Base-by-base conservation (phyloP, 306 rosid genomes). In the Astragalus glycyphyllos region DNA sequence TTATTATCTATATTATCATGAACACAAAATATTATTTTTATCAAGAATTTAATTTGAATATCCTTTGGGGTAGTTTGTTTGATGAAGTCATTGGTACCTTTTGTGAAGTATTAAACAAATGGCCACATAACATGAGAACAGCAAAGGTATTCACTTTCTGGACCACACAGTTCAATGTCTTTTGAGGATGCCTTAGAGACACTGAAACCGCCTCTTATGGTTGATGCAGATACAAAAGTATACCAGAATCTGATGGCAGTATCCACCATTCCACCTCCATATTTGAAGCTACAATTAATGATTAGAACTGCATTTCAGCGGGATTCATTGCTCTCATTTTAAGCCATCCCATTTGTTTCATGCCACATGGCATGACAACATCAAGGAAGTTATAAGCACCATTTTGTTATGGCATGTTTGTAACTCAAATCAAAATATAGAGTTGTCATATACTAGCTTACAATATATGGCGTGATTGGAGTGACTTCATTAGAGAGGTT, bases 101-200 rank as follows among this genome's bases (percentile, higher is more conserved):
- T 85, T 65, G 60, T 63, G 4, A 59, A 73, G 63, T 78, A 40
- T 82, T 85, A 80, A 78, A 83, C 74, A 82, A 85, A 69, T 71
- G 50, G 74, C 56, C 55, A 83, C 23, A 77, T 61, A 53, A 31
- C 72, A 65, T 73, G 62, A 58, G 34, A 50, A 65, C 58, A 75
- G 16, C 69, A 81, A 70, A 80, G 71, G 79, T 70, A 48, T 73
- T 81, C 78, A 76, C 74, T 77, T 72, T 70, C 40, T 70, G 55
- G 80, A 83, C 71, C 68, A 17, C 68, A 17, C 77, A 67, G 31
- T 48, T 47, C 26, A 77, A 37, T 73, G 89, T 45, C 96, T 85
- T 85, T 85, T 85, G 91, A 81, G 80, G 69, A 63, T 70, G 74
- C 56, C 74, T 54, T 80, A 68, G 82, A 84, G 92, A 65, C 96